Conservation (phyloP, 2,329 filamentous ascomycete species). For the Aspergillus carbonarius region DNA sequence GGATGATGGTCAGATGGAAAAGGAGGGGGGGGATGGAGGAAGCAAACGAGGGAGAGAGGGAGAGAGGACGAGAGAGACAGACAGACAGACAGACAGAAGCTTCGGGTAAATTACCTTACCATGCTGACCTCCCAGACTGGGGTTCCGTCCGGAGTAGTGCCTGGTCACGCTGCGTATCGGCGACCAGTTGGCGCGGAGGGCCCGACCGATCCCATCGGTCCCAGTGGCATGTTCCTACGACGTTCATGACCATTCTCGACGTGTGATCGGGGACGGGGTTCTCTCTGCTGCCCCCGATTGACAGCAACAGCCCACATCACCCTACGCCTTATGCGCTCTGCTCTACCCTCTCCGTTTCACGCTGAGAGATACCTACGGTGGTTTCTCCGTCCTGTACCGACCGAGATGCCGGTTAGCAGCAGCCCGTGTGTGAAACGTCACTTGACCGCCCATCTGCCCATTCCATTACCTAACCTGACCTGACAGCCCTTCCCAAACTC, state of each 20-base stretch:
- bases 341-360: too few relatives aligned
- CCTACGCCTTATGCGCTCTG: too few relatives aligned
- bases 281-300: too few relatives aligned
- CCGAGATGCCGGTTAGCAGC: slow-evolving; percentile 22
- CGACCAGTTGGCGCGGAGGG: neutral
- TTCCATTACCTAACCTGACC: slow-evolving; percentile 21
- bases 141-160: neutral
- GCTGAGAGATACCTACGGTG: too few relatives aligned
- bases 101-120: slow-evolving; percentile 17
- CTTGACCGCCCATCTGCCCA: slow-evolving; percentile 15
- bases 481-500: neutral
- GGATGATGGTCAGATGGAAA: neutral
- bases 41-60: too few relatives aligned
- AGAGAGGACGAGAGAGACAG: neutral
- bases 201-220: neutral
- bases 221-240: neutral
- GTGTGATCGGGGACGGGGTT: too few relatives aligned
- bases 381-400: slow-evolving; percentile 5
- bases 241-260: neutral
- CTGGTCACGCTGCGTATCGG: slow-evolving; percentile 1
- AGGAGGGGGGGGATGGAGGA: neutral
- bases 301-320: too few relatives aligned
- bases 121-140: neutral
- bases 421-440: slow-evolving; percentile 23
- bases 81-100: neutral